These are phyloP conservation scores for Lenwebbia sp. DNA, from an alignment of 345 rosid genomes.

Conservation along the genomic window DNA sequence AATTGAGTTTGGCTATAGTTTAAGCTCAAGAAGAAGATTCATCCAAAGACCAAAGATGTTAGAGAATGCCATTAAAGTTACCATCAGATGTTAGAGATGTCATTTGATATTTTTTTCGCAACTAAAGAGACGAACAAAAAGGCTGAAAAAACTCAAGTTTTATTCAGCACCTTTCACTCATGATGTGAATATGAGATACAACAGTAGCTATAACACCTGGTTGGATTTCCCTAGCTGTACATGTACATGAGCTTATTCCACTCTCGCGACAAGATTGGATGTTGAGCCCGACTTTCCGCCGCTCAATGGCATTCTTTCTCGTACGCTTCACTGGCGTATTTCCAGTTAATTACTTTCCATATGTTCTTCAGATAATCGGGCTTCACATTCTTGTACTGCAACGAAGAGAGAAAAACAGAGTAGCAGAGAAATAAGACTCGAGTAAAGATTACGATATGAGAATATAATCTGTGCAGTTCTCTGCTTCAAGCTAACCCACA, in stretches of 20 bases:
- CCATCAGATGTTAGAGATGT: not conserved
- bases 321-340: constrained; percentile 58
- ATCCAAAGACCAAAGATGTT: not conserved
- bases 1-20: not conserved
- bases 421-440: not conserved
- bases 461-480: not conserved
- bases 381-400: constrained; percentile 14
- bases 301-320: constrained; percentile 19
- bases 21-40: not conserved
- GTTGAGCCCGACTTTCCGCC: not conserved
- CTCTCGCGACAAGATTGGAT: not conserved
- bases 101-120: not conserved
- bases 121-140: not conserved
- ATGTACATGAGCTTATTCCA: not conserved
- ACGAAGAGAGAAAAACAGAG: not conserved
- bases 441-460: not conserved
- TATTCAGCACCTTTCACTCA: not conserved
- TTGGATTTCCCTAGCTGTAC: not conserved
- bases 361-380: constrained; percentile 70
- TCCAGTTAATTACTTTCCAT: constrained; percentile 95
- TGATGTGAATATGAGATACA: not conserved
- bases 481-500: not conserved
- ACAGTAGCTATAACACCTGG: not conserved
- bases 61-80: not conserved
- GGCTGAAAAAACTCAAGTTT: not conserved